Evolutionary conservation across 2,329 filamentous ascomycete species (phyloP).

Genomic region (Phialemoniopsis sp.): DNA sequence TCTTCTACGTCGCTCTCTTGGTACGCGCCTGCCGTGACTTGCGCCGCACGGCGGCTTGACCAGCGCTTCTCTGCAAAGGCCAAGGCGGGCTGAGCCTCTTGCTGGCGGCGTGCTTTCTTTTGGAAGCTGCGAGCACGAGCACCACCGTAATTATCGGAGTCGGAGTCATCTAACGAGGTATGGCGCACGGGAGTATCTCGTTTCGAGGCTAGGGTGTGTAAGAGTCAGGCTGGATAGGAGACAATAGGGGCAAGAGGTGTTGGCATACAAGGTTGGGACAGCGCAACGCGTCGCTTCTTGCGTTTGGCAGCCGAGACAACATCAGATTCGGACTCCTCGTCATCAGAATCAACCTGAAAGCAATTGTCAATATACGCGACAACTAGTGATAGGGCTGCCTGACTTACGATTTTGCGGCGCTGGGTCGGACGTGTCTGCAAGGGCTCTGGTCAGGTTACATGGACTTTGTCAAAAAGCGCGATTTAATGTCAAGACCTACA

Average conservation of each 20-base stretch:
- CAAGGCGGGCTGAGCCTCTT: constrained; percentile 63
- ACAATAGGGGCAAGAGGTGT: constrained; percentile 8
- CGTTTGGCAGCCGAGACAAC: constrained; percentile 49
- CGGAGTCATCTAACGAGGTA: constrained; percentile 56
- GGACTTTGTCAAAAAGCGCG: constrained; percentile 23
- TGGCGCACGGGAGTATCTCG: constrained; percentile 51
- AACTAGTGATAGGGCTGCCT: background rate
- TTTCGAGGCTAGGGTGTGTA: constrained; percentile 47
- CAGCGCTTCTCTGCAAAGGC: constrained; percentile 81
- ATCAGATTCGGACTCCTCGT: constrained; percentile 73
- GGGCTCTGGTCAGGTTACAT: background rate
- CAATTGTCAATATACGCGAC: constrained; percentile 29
- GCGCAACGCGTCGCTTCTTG: constrained; percentile 66
- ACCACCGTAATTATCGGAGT: constrained; percentile 76
- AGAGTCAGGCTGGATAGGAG: background rate
- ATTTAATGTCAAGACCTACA: constrained; percentile 48
- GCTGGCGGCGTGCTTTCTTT: constrained; percentile 75
- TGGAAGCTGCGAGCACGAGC: constrained; percentile 63
- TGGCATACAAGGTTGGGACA: constrained; percentile 56
- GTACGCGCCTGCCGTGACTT: constrained; percentile 59
- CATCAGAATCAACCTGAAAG: constrained; percentile 41
- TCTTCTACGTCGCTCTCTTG: constrained; percentile 65
- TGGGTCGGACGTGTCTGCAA: constrained; percentile 52
- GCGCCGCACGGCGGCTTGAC: constrained; percentile 80
- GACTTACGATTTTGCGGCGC: constrained; percentile 52